Percentiles rank a stretch among this genome's conserved stretches.
These are phyloP conservation scores for Secale cereale DNA, from an alignment of 176 grass and related monocot genomes.

Conservation along the genomic window DNA sequence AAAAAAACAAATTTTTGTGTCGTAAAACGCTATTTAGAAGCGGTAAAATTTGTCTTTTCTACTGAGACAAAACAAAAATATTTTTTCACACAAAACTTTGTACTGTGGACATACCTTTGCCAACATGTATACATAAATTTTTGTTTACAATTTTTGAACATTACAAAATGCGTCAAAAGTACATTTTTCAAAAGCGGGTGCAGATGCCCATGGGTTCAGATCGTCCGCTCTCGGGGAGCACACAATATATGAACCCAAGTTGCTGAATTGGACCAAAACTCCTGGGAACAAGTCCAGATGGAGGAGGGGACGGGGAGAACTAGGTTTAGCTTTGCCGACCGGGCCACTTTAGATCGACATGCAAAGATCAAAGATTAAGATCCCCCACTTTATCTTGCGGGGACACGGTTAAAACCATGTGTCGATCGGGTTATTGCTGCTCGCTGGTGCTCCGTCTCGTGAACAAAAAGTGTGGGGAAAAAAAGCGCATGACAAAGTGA, in stretches of 20 bases:
- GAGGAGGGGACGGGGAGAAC: neutral
- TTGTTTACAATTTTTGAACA: too few species aligned
- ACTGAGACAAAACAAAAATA: too few species aligned
- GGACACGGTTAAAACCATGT: neutral
- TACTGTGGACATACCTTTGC: too few species aligned
- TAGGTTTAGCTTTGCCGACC: conserved; percentile 9
- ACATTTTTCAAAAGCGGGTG: too few species aligned
- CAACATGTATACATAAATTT: too few species aligned
- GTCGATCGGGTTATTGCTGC: neutral
- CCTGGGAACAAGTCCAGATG: neutral
- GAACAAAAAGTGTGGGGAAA: neutral
- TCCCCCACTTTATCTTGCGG: neutral
- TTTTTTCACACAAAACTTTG: too few species aligned
- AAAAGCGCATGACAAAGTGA: neutral
- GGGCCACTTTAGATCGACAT: conserved; percentile 1
- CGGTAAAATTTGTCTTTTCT: too few species aligned
- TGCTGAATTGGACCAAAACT: neutral
- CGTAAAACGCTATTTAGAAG: too few species aligned
- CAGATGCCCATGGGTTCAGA: too few species aligned
- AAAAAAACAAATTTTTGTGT: too few species aligned
- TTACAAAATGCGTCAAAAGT: too few species aligned
- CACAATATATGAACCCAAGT: neutral
- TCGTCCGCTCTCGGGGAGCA: too few species aligned
- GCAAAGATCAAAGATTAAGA: neutral
- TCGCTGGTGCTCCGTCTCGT: neutral